Evolutionary conservation across 208 protist genomes (phyloP), one percentile per base, ranked within the genome.

Genomic region (Trypanosoma caninum): DNA sequence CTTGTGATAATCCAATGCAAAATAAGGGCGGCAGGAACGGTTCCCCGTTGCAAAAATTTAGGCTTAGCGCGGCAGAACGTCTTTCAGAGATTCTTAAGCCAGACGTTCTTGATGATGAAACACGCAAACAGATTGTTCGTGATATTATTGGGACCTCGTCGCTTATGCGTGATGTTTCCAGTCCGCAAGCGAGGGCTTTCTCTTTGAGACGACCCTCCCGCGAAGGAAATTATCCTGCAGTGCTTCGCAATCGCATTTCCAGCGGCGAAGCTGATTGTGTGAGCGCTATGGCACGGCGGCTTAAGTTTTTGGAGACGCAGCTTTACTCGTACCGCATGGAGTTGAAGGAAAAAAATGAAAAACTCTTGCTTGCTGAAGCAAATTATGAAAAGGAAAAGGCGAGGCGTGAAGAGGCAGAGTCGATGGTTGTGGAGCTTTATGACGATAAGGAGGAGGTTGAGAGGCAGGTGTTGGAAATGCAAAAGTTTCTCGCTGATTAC

Each of bases 81-180:
- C 58, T 70, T 44, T 18, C 77, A 56, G 61, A 76, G 35, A 73
- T 95, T 33, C 74, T 95, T 16, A 73, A 80, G 14, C 81, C 83
- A 3, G 79, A 95, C 37, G 81, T 85, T 3, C 78, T 95, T 18
- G 89, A 95, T 62, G 86, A 89, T 30, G 85, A 91, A 4, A 91
- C 85, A 27, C 77, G 89, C 0, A 55, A 65, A 11, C 69, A 84
- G 60, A 76, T 95, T 33, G 53, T 95, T 45, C 59, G 82, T 5
- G 67, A 91, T 9, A 76, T 88, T 11, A 68, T 84, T 65, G 50
- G 70, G 2, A 61, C 8, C 3, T 35, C 18, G 3, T 14, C 31
- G 14, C 2, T 1, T 11, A 25, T 14, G 47, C 27, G 44, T 63
- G 16, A 59, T 30, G n/a, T 48, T 28, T 22, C 44, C 33, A 18